Evolutionary conservation across 768 basidiomycete genomes (phyloP).

Genomic region (Pleurotus sapidus): DNA sequence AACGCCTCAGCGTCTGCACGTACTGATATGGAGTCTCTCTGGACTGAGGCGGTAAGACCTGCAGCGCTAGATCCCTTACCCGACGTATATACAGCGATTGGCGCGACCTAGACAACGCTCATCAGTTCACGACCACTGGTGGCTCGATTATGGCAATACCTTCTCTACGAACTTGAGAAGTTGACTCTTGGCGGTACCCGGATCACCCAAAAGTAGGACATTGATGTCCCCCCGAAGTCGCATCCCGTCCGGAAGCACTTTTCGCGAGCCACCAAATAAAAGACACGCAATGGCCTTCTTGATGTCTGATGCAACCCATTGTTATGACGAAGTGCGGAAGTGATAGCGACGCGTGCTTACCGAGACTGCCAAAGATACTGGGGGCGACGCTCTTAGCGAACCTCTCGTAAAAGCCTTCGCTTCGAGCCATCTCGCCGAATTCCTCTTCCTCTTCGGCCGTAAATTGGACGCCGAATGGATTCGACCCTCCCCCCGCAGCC

Average conservation of each 20-base stretch:
- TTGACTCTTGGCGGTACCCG: constrained; percentile 98
- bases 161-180: constrained; percentile 99
- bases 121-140: constrained; percentile 2
- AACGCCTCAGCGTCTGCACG: constrained; percentile 20
- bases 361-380: constrained; percentile 93
- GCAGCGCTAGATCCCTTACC: constrained; percentile 99
- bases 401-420: constrained; percentile 87
- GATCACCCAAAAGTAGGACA: constrained; percentile 93
- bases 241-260: constrained; percentile 96
- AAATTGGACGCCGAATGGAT: constrained; percentile 87
- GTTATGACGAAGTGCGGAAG: constrained; percentile 7
- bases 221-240: constrained; percentile 97
- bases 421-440: constrained; percentile 86
- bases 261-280: constrained; percentile 97
- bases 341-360: constrained; percentile 36
- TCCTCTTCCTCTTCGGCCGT: constrained; percentile 97
- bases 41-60: constrained; percentile 96
- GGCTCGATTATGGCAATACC: constrained; percentile 29
- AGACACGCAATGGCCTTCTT: constrained; percentile 97
- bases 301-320: constrained; percentile 62
- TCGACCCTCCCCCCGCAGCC: constrained; percentile 65
- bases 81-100: constrained; percentile 97
- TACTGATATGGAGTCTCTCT: constrained; percentile 89
- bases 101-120: constrained; percentile 66
- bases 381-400: constrained; percentile 95